phyloP scores from a whole-genome alignment of 1,284 basidiomycete species.

The Sanghuangporus sanghuang region DNA sequence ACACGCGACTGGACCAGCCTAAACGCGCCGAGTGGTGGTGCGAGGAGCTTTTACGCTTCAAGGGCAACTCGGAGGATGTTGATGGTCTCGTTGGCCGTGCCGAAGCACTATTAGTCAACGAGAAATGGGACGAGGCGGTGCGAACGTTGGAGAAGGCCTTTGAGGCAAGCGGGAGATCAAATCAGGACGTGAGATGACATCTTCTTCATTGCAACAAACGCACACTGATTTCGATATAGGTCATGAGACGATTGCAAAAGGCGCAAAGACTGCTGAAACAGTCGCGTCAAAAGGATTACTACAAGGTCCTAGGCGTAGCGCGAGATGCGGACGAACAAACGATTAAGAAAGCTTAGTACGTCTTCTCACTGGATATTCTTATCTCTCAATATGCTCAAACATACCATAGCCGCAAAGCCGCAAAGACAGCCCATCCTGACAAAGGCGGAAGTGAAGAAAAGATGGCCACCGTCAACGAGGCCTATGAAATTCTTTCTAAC shows the following conservation, averaged over 20 bases:
- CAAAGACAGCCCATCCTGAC: conserved; percentile 89
- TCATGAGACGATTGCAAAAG: conserved; percentile 69
- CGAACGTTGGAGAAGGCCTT: conserved; percentile 77
- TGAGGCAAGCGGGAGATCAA: conserved; percentile 70
- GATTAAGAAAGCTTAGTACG: conserved; percentile 91
- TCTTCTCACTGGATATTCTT: conserved; percentile 9
- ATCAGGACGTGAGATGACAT: conserved; percentile 55
- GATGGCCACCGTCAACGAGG: conserved; percentile 95
- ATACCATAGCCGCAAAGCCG: conserved; percentile 64
- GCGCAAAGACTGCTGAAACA: conserved; percentile 88
- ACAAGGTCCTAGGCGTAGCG: conserved; percentile 86
- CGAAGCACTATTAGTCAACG: conserved; percentile 69
- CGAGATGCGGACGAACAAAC: conserved; percentile 81
- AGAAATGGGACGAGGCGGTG: conserved; percentile 89
- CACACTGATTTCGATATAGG: conserved; percentile 32
- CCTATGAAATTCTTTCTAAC: conserved; percentile 87
- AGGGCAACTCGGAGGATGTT: conserved; percentile 52
- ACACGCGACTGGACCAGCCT: conserved; percentile 55
- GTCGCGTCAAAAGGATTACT: conserved; percentile 92
- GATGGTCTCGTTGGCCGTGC: conserved; percentile 71
- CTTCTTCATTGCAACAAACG: not conserved
- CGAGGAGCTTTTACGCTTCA: conserved; percentile 40
- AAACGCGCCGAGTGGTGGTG: conserved; percentile 67
- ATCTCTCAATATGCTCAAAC: not conserved
- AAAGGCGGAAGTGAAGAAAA: conserved; percentile 92